phyloP scores from a whole-genome alignment of 1,284 basidiomycete genomes.

The Jaminaea rosea region DNA sequence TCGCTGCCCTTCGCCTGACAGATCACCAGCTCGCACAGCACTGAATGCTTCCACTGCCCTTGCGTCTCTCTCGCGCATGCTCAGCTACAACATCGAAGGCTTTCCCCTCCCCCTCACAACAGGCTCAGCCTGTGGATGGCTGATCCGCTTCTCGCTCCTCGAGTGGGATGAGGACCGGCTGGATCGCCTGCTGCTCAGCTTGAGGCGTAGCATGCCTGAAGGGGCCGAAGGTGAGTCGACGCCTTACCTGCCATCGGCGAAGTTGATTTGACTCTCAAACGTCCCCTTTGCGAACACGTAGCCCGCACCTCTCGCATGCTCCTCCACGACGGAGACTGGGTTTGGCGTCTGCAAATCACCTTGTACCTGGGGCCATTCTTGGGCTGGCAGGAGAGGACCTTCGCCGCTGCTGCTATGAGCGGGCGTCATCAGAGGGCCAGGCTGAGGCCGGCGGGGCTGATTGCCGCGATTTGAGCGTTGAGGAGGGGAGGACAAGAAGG shows the following conservation, averaged over 20 bases:
- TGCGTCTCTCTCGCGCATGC: too few relatives aligned
- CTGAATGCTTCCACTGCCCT: neutral
- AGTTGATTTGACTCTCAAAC: neutral
- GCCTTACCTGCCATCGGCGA: neutral
- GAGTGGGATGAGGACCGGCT: neutral
- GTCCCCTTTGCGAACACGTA: neutral
- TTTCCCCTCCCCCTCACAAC: too few relatives aligned
- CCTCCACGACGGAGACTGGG: slow-evolving; percentile 1
- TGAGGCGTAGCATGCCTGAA: neutral
- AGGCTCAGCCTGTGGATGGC: neutral
- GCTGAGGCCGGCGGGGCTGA: neutral
- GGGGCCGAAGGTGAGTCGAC: neutral
- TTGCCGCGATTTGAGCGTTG: neutral
- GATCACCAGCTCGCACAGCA: too few relatives aligned
- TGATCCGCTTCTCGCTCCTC: neutral
- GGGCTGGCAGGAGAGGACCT: too few relatives aligned
- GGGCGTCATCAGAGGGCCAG: neutral
- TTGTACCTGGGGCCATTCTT: neutral
- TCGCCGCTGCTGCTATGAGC: neutral
- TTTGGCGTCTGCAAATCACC: neutral
- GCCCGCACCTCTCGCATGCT: neutral
- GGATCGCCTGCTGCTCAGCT: neutral
- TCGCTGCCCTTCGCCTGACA: too few relatives aligned
- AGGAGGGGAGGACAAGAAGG: too few relatives aligned
- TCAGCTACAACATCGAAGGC: too few relatives aligned